Percentiles rank a stretch among this genome's conserved stretches.
These are phyloP conservation scores for Exophiala aquamarina DNA, from an alignment of 2,329 filamentous ascomycete genomes.

Conservation along the genomic window DNA sequence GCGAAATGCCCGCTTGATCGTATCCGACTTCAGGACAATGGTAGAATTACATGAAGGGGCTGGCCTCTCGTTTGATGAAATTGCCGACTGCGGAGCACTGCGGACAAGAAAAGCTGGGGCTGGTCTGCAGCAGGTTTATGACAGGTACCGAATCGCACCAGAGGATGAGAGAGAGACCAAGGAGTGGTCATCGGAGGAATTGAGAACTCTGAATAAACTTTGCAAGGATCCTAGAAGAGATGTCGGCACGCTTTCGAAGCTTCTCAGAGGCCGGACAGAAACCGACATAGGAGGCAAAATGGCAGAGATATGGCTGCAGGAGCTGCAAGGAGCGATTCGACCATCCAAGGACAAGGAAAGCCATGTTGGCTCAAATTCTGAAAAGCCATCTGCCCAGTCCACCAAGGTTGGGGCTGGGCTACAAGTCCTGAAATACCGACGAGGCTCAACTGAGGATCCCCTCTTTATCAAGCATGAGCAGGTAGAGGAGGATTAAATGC, in stretches of 20 bases:
- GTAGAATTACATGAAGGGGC: slow-evolving; percentile 26
- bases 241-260: slow-evolving; percentile 9
- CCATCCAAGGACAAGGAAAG: not conserved
- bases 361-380: too few species aligned
- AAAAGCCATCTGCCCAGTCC: not conserved
- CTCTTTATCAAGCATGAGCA: slow-evolving; percentile 14
- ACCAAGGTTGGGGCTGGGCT: too few species aligned
- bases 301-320: slow-evolving; percentile 22
- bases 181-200: slow-evolving; percentile 20
- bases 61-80: slow-evolving; percentile 25
- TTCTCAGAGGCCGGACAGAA: slow-evolving; percentile 11
- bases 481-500: slow-evolving; percentile 15
- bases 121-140: slow-evolving; percentile 20
- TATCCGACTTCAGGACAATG: slow-evolving; percentile 24
- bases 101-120: slow-evolving; percentile 16
- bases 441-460: not conserved
- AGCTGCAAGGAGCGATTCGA: not conserved
- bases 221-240: slow-evolving; percentile 12
- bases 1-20: slow-evolving; percentile 10
- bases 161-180: not conserved
- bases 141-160: slow-evolving; percentile 16
- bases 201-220: slow-evolving; percentile 12
- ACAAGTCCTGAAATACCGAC: too few species aligned
- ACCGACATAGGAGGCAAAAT: slow-evolving; percentile 24
- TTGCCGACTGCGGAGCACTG: slow-evolving; percentile 17